phyloP scores from a whole-genome alignment of 352 stramenopile species.

The Pythium angustatum region DNA sequence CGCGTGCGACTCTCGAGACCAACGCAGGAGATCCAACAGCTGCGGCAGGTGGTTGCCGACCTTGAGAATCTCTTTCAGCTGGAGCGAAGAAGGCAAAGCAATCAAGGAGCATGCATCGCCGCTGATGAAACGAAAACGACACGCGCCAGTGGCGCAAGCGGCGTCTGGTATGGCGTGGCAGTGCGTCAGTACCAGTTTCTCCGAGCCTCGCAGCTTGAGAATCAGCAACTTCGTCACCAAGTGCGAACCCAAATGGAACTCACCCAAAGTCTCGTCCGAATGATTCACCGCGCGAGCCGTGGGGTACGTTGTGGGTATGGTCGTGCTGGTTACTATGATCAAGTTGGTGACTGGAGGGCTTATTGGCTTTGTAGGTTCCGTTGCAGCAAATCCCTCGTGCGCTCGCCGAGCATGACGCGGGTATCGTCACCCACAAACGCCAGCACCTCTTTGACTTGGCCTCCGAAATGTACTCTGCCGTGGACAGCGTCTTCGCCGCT shows the following conservation, averaged over 20 bases:
- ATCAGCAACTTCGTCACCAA: slow-evolving; percentile 15
- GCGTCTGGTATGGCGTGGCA: neutral
- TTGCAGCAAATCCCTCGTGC: neutral
- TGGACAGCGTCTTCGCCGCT: neutral
- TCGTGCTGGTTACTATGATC: too few species aligned
- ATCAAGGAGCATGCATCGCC: neutral
- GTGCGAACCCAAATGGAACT: slow-evolving; percentile 1
- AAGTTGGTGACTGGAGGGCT: too few species aligned
- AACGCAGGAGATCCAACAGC: slow-evolving; percentile 9
- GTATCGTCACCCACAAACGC: neutral
- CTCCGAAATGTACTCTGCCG: neutral
- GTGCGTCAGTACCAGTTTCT: slow-evolving; percentile 14
- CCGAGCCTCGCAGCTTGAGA: slow-evolving; percentile 1
- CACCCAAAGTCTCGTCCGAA: neutral
- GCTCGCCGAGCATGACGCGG: neutral
- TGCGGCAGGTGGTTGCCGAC: slow-evolving; percentile 7
- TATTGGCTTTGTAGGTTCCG: neutral
- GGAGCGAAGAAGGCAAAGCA: neutral
- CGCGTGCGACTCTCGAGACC: slow-evolving; percentile 8
- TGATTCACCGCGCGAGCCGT: neutral
- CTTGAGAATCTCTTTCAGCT: slow-evolving; percentile 9
- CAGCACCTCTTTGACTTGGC: neutral
- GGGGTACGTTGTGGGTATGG: too few species aligned
- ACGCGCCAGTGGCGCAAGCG: too few species aligned
- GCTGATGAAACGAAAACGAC: too few species aligned